These are phyloP conservation scores for Pythium folliculosum DNA, from an alignment of 352 stramenopile genomes.

Conservation along the genomic window DNA sequence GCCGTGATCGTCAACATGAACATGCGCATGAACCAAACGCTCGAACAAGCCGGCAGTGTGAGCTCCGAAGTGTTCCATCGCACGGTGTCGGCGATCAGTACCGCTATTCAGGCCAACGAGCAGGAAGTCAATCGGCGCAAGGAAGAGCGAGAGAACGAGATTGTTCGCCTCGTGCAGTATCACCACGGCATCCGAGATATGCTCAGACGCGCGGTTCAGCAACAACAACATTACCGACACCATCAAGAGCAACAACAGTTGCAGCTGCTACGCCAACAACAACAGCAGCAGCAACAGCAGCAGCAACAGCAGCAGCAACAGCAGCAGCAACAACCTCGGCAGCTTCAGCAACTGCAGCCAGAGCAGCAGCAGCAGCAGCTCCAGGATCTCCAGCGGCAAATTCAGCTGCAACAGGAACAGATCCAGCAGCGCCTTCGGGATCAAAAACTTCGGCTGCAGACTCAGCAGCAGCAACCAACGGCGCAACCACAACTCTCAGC, in stretches of 20 bases:
- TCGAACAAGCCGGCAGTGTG: slow-evolving; percentile 35
- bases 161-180: slow-evolving; percentile 79
- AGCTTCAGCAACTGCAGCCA: slow-evolving; percentile 24
- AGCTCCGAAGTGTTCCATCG: slow-evolving; percentile 41
- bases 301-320: slow-evolving; percentile 20
- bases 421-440: slow-evolving; percentile 30
- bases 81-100: slow-evolving; percentile 44
- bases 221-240: slow-evolving; percentile 32
- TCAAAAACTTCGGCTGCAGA: slow-evolving; percentile 22
- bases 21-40: slow-evolving; percentile 39
- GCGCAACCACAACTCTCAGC: background rate
- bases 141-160: slow-evolving; percentile 62
- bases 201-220: slow-evolving; percentile 44
- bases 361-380: slow-evolving; percentile 18
- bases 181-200: slow-evolving; percentile 44
- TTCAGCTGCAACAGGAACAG: slow-evolving; percentile 2
- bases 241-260: slow-evolving; percentile 31
- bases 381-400: slow-evolving; percentile 13
- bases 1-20: slow-evolving; percentile 40
- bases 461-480: slow-evolving; percentile 13
- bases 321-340: slow-evolving; percentile 28
- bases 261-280: slow-evolving; percentile 13
- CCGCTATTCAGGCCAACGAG: slow-evolving; percentile 48
- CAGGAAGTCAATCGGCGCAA: slow-evolving; percentile 36
- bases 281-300: slow-evolving; percentile 31